Evolutionary conservation across 2,329 filamentous ascomycete genomes (phyloP).

Genomic region (Aquanectria penicillioides): DNA sequence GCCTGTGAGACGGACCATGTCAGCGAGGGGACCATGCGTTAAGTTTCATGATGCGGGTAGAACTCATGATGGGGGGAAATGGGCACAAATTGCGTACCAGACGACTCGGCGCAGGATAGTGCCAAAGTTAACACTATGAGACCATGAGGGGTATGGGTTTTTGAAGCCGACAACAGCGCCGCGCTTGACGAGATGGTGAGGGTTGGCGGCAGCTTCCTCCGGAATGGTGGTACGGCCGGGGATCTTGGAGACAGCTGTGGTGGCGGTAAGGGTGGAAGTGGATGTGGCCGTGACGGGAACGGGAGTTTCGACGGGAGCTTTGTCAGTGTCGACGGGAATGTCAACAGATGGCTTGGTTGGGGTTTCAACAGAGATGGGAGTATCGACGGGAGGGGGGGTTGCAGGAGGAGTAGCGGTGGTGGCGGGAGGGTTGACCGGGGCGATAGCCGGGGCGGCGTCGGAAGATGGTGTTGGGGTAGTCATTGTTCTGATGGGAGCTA

Average conservation of each 20-base stretch:
- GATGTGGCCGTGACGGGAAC: constrained; percentile 20
- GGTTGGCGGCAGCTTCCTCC: constrained; percentile 54
- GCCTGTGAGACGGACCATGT: constrained; percentile 38
- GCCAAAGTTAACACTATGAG: constrained; percentile 28
- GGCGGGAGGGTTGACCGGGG: constrained; percentile 12
- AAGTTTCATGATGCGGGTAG: background rate
- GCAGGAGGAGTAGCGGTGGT: constrained; percentile 1
- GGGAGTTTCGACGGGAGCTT: constrained; percentile 1
- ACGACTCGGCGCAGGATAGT: constrained; percentile 46
- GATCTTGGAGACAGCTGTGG: constrained; percentile 46
- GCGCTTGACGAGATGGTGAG: constrained; percentile 58
- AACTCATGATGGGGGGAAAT: background rate
- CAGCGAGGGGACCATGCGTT: constrained; percentile 7
- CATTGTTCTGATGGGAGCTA: constrained; percentile 7
- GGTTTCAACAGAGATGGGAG: background rate
- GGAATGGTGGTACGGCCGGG: constrained; percentile 48
- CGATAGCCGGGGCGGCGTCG: constrained; percentile 12
- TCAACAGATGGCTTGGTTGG: background rate
- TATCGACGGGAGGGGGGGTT: background rate
- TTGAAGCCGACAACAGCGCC: constrained; percentile 56
- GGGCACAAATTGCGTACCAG: constrained; percentile 40
- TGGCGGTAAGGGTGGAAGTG: constrained; percentile 33
- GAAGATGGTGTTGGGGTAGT: constrained; percentile 13
- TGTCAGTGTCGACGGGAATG: background rate
- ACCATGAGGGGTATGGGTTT: constrained; percentile 62